A percentile compares a stretch with the other conserved stretches of the same genome.
Conservation (phyloP, 345 rosid genomes). For the Durio zibethinus region DNA sequence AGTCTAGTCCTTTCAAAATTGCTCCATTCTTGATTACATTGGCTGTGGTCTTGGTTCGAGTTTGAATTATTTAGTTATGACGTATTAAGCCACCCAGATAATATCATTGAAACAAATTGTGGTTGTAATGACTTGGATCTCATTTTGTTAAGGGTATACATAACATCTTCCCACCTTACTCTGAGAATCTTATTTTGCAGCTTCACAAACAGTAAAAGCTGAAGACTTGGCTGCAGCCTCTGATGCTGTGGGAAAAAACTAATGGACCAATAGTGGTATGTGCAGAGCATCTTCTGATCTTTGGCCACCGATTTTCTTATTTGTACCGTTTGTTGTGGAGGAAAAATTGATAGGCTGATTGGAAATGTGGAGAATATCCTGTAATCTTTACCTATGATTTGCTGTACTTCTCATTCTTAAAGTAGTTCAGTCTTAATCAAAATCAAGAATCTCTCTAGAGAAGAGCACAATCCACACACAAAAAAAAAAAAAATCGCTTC, state of each 20-base stretch:
- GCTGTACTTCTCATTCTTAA: background rate
- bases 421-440: background rate
- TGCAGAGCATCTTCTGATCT: background rate
- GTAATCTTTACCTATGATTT: background rate
- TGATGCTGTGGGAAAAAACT: background rate
- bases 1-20: background rate
- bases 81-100: background rate
- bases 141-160: background rate
- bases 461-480: no score
- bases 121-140: background rate
- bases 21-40: background rate
- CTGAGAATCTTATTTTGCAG: conserved; percentile 1
- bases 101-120: background rate
- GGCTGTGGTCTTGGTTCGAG: background rate
- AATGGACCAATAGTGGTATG: background rate
- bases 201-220: conserved; percentile 7
- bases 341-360: background rate
- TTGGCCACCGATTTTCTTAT: background rate
- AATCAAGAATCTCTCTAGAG: background rate
- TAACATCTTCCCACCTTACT: conserved; percentile 2
- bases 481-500: no score
- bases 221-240: background rate
- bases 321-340: background rate
- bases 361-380: background rate
- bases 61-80: background rate